phyloP scores from a whole-genome alignment of 768 basidiomycete species.

The Suillus paluster region DNA sequence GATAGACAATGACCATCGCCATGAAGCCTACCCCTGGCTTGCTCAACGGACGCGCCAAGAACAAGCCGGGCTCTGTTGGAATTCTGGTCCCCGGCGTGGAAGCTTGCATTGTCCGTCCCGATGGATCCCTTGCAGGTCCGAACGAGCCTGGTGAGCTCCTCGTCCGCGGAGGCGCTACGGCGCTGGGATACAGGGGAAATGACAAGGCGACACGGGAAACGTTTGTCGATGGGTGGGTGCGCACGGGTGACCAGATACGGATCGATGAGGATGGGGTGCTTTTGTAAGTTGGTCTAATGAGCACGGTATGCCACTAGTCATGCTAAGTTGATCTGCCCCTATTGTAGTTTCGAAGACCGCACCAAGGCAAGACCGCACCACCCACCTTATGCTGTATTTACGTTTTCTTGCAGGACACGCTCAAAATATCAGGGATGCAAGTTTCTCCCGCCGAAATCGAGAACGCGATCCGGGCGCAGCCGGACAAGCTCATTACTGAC shows the following conservation, averaged over 20 bases:
- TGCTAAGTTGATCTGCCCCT: neutral
- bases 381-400: constrained; percentile 10
- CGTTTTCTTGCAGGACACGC: constrained; percentile 52
- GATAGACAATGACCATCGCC: constrained; percentile 56
- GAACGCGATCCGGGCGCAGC: constrained; percentile 58
- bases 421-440: constrained; percentile 76
- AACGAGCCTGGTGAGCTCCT: constrained; percentile 66
- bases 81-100: constrained; percentile 62
- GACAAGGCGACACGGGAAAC: constrained; percentile 62
- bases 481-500: constrained; percentile 59
- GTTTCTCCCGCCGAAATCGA: constrained; percentile 78
- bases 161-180: constrained; percentile 52
- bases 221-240: constrained; percentile 68
- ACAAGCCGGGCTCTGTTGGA: constrained; percentile 47
- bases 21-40: constrained; percentile 44
- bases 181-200: constrained; percentile 69
- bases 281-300: constrained; percentile 45
- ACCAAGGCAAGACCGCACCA: constrained; percentile 49
- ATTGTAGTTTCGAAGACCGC: constrained; percentile 63
- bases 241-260: constrained; percentile 66
- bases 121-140: constrained; percentile 53
- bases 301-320: neutral
- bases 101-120: constrained; percentile 55
- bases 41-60: constrained; percentile 42
- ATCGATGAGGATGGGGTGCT: constrained; percentile 59